Percentiles rank a stretch among this genome's conserved stretches.
Conservation (phyloP, 768 basidiomycete genomes). For the Mycena belliarum region DNA sequence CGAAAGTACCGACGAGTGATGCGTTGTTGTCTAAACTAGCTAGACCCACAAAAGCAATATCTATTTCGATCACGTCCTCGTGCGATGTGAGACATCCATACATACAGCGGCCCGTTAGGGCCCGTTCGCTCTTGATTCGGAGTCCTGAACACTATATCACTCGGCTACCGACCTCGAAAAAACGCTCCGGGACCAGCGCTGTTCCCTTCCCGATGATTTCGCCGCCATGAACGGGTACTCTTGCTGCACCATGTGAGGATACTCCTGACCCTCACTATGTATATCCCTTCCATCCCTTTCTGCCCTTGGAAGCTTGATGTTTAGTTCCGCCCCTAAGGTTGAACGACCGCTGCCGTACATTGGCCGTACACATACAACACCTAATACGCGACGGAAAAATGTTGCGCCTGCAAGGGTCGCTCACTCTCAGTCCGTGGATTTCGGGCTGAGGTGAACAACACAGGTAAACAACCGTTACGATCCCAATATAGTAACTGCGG, state of each 20-base stretch:
- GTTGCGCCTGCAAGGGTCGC: too few species aligned
- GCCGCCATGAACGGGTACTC: background rate
- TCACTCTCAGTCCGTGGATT: background rate
- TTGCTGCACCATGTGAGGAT: too few species aligned
- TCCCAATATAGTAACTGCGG: background rate
- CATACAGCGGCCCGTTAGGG: too few species aligned
- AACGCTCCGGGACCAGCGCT: background rate
- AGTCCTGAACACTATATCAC: background rate
- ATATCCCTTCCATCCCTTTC: too few species aligned
- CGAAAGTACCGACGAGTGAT: conserved; percentile 23
- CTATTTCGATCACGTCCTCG: background rate
- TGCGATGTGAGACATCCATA: background rate
- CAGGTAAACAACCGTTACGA: conserved; percentile 8
- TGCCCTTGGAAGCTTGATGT: too few species aligned
- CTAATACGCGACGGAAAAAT: too few species aligned
- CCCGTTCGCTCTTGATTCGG: background rate
- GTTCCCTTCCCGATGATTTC: conserved; percentile 3
- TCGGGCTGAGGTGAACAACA: background rate
- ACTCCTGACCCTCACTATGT: too few species aligned
- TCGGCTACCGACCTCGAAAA: background rate
- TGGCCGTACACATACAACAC: too few species aligned
- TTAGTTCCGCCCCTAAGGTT: too few species aligned
- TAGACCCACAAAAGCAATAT: background rate
- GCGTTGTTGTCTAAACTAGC: conserved; percentile 2
- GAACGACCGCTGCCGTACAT: too few species aligned